phyloP scores from a whole-genome alignment of 2,329 filamentous ascomycete genomes.

The Penicillium sp. region DNA sequence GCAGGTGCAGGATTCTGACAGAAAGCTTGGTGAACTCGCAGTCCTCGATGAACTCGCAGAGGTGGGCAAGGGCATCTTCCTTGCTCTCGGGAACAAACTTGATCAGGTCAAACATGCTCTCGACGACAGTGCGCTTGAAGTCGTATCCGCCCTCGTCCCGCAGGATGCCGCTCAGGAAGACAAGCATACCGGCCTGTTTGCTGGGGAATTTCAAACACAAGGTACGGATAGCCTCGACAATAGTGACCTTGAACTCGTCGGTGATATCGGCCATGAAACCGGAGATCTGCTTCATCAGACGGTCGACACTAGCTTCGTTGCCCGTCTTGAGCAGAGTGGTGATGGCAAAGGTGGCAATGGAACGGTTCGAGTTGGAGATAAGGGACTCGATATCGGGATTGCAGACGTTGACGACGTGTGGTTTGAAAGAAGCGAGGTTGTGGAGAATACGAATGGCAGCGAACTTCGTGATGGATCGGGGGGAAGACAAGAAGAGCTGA shows the following conservation, averaged over 20 bases:
- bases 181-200: constrained; percentile 96
- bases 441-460: constrained; percentile 94
- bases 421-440: constrained; percentile 95
- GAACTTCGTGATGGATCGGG: constrained; percentile 94
- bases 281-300: constrained; percentile 97
- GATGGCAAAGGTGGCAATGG: constrained; percentile 96
- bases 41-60: constrained; percentile 99
- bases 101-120: constrained; percentile 99
- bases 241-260: constrained; percentile 99
- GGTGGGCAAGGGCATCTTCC: constrained; percentile 76
- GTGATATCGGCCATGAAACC: constrained; percentile 99
- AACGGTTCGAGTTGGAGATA: constrained; percentile 94
- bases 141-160: constrained; percentile 97
- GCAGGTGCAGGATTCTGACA: constrained; percentile 87
- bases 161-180: constrained; percentile 94
- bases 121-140: constrained; percentile 95
- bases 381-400: constrained; percentile 96
- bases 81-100: constrained; percentile 92
- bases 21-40: constrained; percentile 98
- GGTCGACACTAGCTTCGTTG: constrained; percentile 94
- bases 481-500: constrained; percentile 94
- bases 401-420: constrained; percentile 83
- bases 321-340: constrained; percentile 97
- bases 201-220: constrained; percentile 95
- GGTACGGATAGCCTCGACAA: constrained; percentile 95